Conservation (phyloP, 2,329 filamentous ascomycete genomes). For the Alternaria arborescens region DNA sequence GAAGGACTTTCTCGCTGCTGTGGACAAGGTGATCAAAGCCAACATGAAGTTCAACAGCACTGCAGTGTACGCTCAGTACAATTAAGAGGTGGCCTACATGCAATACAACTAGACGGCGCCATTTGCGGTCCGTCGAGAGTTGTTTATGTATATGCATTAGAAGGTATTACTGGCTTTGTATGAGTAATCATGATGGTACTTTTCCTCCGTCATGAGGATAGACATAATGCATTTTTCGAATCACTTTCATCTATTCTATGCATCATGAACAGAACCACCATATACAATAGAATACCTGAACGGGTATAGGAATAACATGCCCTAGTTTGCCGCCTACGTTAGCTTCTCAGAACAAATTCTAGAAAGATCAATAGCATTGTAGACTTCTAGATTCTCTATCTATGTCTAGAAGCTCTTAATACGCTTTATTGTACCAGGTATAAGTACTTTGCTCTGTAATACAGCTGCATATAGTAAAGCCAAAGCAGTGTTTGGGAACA, state of each 20-base stretch:
- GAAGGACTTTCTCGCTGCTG: conserved; percentile 97
- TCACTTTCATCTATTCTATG: background rate
- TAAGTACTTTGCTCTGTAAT: too few relatives aligned
- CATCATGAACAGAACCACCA: too few relatives aligned
- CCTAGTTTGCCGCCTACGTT: too few relatives aligned
- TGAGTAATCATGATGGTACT: conserved; percentile 10
- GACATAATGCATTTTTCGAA: conserved; percentile 8
- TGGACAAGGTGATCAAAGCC: conserved; percentile 99
- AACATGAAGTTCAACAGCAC: conserved; percentile 99
- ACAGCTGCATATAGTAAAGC: too few relatives aligned
- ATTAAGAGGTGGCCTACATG: conserved; percentile 84
- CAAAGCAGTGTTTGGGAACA: too few relatives aligned
- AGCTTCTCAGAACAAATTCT: too few relatives aligned
- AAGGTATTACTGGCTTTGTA: conserved; percentile 3
- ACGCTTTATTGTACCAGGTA: too few relatives aligned
- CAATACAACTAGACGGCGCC: conserved; percentile 84
- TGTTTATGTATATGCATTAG: background rate
- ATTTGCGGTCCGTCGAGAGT: background rate
- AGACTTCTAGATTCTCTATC: too few relatives aligned
- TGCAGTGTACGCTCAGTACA: conserved; percentile 98
- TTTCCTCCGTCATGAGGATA: background rate
- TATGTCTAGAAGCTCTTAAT: too few relatives aligned
- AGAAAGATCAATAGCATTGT: too few relatives aligned
- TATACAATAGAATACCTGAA: too few relatives aligned
- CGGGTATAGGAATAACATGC: too few relatives aligned